Evolutionary conservation across 73 alveolate species (phyloP), one percentile per base, ranked within the genome.

Genomic region (Breviolum minutum): DNA sequence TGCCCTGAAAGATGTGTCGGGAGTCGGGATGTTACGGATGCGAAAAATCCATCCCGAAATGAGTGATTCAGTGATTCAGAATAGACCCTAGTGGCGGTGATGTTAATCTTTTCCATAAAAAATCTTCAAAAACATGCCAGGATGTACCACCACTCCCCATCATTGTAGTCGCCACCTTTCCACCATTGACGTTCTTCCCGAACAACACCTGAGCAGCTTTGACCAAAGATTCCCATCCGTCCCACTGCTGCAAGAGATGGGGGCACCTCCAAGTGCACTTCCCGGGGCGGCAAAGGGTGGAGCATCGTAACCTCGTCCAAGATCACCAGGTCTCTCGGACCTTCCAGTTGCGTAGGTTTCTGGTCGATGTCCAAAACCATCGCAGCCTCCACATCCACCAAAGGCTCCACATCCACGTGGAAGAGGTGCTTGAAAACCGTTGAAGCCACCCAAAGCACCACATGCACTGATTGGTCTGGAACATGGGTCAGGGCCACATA

Each of bases 101-200:
- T 32, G 62, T 24, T 13, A 8, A 79, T 5, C 2, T 1, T 27
- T 20, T n/a, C n/a, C n/a, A n/a, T n/a, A n/a, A n/a, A n/a, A 13
- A 48, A 14, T 17, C 19, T 40, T 20, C 40, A 40, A 81, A 54
- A 54, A 40, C 76, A 17, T 19, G 92, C 73, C 73, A 62, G 92
- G 76, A 61, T 22, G 54, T 17, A 62, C 92, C 92, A 83, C 92
- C 92, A 83, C 92, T 83, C 92, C 10, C 73, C 92, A 26, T n/a
- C 19, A 63, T 83, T 22, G 40, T 61, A 12, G 5, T 61, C 76
- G 26, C 74, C 74, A 20, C 61, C 92, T 83, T 60, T 83, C 92
- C 92, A 83, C 92, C 92, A 83, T 20, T 14, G 87, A 27, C 54
- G 92, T 61, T 61, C 92, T 60, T 83, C 92, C 11, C 76, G 92